These are phyloP conservation scores for Populus simonii DNA, from an alignment of 345 rosid species.

Conservation along the genomic window DNA sequence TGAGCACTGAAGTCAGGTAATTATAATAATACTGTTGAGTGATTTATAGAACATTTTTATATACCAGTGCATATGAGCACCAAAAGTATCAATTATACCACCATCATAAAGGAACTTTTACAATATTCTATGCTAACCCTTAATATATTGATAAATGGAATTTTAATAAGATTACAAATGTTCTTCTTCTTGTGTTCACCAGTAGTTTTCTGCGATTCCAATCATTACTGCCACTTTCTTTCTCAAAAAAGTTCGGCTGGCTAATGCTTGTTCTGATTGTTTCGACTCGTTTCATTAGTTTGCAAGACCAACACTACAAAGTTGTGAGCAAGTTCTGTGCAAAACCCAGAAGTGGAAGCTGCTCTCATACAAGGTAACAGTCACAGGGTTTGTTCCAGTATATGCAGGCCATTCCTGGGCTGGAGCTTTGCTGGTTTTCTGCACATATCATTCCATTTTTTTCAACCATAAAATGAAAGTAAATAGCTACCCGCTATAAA, in stretches of 20 bases:
- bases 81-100: constrained; percentile 10
- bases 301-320: neutral
- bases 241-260: neutral
- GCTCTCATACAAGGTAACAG: neutral
- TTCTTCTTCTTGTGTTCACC: neutral
- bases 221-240: neutral
- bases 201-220: neutral
- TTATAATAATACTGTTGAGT: neutral
- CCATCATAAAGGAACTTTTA: constrained; percentile 5
- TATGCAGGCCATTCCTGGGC: neutral
- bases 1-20: constrained; percentile 3
- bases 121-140: neutral
- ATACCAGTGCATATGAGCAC: constrained; percentile 4
- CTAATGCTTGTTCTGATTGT: neutral
- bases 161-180: neutral
- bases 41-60: neutral
- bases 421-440: neutral
- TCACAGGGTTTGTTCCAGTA: neutral
- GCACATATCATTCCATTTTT: no score
- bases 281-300: neutral
- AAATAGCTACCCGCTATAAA: neutral
- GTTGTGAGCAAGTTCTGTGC: neutral
- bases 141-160: neutral
- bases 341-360: neutral
- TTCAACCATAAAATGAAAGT: neutral